phyloP scores from a whole-genome alignment of 352 stramenopile genomes.

The Phytophthora boehmeriae region DNA sequence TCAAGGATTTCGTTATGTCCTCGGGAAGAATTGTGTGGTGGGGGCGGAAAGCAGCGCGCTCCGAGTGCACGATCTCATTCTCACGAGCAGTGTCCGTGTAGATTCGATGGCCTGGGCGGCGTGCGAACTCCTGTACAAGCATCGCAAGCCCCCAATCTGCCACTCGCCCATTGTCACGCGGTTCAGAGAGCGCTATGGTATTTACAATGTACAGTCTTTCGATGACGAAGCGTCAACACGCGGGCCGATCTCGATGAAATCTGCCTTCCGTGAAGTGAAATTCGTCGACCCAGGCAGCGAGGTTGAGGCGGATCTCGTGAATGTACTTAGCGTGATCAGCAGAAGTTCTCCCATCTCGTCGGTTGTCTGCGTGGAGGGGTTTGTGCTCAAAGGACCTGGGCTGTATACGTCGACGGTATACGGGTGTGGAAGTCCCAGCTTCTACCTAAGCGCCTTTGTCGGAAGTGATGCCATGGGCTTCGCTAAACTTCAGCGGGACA shows the following conservation, averaged over 20 bases:
- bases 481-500: constrained; percentile 28
- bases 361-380: constrained; percentile 58
- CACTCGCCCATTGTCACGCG: constrained; percentile 51
- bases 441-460: constrained; percentile 41
- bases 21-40: constrained; percentile 53
- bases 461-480: constrained; percentile 18
- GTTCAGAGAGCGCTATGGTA: constrained; percentile 47
- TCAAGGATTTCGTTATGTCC: constrained; percentile 23
- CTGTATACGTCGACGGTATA: constrained; percentile 34
- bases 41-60: constrained; percentile 23
- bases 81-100: constrained; percentile 47
- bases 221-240: constrained; percentile 2
- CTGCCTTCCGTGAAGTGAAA: constrained; percentile 4
- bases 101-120: constrained; percentile 60
- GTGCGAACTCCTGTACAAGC: constrained; percentile 51
- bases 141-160: constrained; percentile 58
- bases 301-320: constrained; percentile 44
- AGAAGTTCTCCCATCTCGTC: constrained; percentile 47
- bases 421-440: constrained; percentile 44
- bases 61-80: constrained; percentile 39
- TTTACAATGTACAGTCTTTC: constrained; percentile 8
- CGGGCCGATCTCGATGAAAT: neutral
- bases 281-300: constrained; percentile 32
- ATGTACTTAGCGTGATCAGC: constrained; percentile 62
- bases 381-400: constrained; percentile 31